These are phyloP conservation scores for Fusarium armeniacum DNA, from an alignment of 2,329 filamentous ascomycete genomes.

Conservation along the genomic window DNA sequence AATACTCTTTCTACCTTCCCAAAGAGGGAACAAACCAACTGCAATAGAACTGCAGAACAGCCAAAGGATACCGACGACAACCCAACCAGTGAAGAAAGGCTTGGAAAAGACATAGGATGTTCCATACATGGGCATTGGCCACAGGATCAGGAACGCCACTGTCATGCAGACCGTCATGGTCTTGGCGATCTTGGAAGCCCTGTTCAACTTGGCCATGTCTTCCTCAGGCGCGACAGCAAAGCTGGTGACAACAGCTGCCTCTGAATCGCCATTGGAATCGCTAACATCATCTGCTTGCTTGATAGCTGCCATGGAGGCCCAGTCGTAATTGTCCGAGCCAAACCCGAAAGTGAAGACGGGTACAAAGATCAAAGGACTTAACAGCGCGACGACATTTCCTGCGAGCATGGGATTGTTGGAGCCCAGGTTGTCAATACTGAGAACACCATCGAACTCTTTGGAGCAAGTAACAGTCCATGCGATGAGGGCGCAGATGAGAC, in stretches of 20 bases:
- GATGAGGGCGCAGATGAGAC: slow-evolving; percentile 74
- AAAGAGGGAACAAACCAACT: slow-evolving; percentile 86
- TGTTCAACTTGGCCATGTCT: slow-evolving; percentile 65
- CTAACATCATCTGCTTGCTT: slow-evolving; percentile 84
- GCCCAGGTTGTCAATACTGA: slow-evolving; percentile 82
- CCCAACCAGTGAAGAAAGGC: slow-evolving; percentile 80
- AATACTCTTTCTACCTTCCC: slow-evolving; percentile 72
- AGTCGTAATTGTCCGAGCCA: slow-evolving; percentile 81
- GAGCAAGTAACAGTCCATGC: slow-evolving; percentile 81
- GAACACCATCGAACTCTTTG: slow-evolving; percentile 74
- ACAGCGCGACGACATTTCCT: slow-evolving; percentile 85
- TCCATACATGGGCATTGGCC: slow-evolving; percentile 95
- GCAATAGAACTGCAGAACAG: slow-evolving; percentile 77
- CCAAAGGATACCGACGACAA: slow-evolving; percentile 79
- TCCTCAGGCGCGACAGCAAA: slow-evolving; percentile 50
- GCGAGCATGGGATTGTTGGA: slow-evolving; percentile 89
- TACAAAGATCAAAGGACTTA: slow-evolving; percentile 81
- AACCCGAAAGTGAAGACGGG: slow-evolving; percentile 78
- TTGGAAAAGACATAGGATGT: slow-evolving; percentile 74
- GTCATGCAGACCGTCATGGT: slow-evolving; percentile 62
- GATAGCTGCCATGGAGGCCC: slow-evolving; percentile 84
- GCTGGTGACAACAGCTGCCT: slow-evolving; percentile 18
- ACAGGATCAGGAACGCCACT: slow-evolving; percentile 80
- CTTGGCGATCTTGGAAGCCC: slow-evolving; percentile 64
- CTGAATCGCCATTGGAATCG: slow-evolving; percentile 63